Base-by-base conservation (phyloP, 2,329 filamentous ascomycete species). In the Zalaria obscura region DNA sequence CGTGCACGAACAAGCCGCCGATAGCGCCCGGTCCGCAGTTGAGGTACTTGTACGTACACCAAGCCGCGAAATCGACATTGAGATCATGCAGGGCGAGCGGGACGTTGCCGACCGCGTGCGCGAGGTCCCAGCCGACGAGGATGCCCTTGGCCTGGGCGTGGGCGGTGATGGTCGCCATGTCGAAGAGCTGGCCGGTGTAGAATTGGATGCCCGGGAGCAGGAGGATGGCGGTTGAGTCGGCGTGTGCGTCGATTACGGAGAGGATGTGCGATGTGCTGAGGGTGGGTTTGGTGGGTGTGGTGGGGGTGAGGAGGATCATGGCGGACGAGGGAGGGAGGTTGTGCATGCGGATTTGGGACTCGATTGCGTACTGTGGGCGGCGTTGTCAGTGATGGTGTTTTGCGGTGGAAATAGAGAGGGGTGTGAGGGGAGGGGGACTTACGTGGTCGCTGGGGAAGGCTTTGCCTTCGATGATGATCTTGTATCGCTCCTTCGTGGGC, bases 31-130 rank as follows among this genome's bases (percentile, higher is more conserved):
- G 85, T 0, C 87, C 87, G 26, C 79, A 78, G 56, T 93, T 93
- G 58, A 93, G 73, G 64, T 94, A 94, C 65, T 94, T 94, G 70
- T 94, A 94, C 11, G 80, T 88, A 62, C 87, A 94, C 87, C 87
- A 94, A 41, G 75, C 83, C 10, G 88, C 87, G 53, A 93, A 93
- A 59, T 94, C 87, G 29, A 93, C 85, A 50, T 83, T 73, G 87
- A 87, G 94, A 52, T 89, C 83, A 60, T 93, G 86, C 18, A 94
- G 69, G 44, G 69, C 63, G 11, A 94, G 62, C 34, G 82, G 77
- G 2, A 93, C 83, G 55, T 94, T 94, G 28, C 87, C 87, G 25
- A 75, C 83, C 0, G 85, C 84, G 58, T 93, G 86, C 0, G 87
- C 87, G 26, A 91, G 76, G 56, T 93, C 87, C 86, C 86, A 94